Evolutionary conservation across 176 grass and related monocot species (phyloP), one percentile per base, ranked within the genome.

Genomic region (Cenchrus americanus): DNA sequence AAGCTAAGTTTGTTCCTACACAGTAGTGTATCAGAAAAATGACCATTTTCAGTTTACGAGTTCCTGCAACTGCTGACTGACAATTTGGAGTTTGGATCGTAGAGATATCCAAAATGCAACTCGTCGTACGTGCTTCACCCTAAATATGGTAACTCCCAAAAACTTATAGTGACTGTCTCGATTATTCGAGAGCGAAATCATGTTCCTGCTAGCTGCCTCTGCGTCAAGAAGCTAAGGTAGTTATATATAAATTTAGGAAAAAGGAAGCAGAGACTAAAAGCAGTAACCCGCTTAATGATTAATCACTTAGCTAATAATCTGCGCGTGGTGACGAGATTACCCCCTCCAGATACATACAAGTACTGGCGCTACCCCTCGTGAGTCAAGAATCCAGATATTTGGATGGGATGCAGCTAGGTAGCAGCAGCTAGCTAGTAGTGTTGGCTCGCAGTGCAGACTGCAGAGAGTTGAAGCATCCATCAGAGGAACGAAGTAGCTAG

Each of bases 361-460:
- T 69, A 91, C 62, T 10, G 26, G 26, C 2, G 52, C 41, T 44
- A 34, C 66, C 48, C 68, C 24, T 83, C 51, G 66, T 50, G 62
- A 46, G 79, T 80, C 51, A 41, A 50, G 30, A 8, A 9, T n/a
- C 55, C 72, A 84, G 89, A 91, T 84, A 89, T 80, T 91, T 89
- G 70, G 53, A 72, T 69, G 78, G 66, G 78, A 69, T 69, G 15
- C 10, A 9, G 18, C n/a, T 5, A 23, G 44, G 22, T 14, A 5
- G 17, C 8, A 3, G 4, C 6, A 1, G 8, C 21, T 11, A 17
- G n/a, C n/a, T n/a, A n/a, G n/a, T n/a, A n/a, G 55, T 73, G 58
- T 49, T 49, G 52, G 71, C 51, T 74, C 30, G 64, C 24, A 77
- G 58, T 12, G 0, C 21, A 60, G 69, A 77, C n/a, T 12, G 0